These are phyloP conservation scores for Trichoderma aggressivum DNA, from an alignment of 2,329 filamentous ascomycete species.

Conservation along the genomic window DNA sequence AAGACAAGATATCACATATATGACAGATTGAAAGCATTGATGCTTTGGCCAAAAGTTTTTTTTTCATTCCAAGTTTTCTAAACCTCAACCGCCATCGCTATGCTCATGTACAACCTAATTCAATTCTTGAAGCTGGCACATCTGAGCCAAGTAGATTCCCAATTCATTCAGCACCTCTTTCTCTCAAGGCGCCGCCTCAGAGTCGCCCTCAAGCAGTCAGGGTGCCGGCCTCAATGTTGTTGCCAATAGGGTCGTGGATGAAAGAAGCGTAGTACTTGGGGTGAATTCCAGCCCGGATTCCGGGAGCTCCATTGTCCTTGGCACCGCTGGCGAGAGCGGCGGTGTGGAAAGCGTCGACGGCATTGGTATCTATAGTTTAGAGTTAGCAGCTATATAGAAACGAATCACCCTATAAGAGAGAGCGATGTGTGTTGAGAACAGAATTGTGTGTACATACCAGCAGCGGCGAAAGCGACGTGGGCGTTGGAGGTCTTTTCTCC, in stretches of 20 bases:
- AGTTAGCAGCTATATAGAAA: not conserved
- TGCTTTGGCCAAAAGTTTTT: not conserved
- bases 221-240: constrained; percentile 42
- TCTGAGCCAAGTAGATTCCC: not conserved
- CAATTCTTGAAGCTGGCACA: not conserved
- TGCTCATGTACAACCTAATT: not conserved
- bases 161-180: not conserved
- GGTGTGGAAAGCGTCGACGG: constrained; percentile 41
- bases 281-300: constrained; percentile 38
- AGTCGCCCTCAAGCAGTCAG: constrained; percentile 27
- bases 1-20: not conserved
- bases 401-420: no score
- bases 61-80: not conserved
- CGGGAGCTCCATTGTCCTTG: constrained; percentile 43
- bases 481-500: not conserved
- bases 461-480: constrained; percentile 9
- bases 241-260: constrained; percentile 43
- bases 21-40: not conserved
- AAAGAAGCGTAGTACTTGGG: constrained; percentile 46
- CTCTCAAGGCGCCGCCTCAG: not conserved
- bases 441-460: constrained; percentile 21
- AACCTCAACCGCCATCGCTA: not conserved
- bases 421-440: constrained; percentile 22
- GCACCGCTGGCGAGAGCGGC: constrained; percentile 38
- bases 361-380: constrained; percentile 30